Base-by-base conservation (phyloP, 2,329 filamentous ascomycete genomes). In the Botrytis pseudocinerea region DNA sequence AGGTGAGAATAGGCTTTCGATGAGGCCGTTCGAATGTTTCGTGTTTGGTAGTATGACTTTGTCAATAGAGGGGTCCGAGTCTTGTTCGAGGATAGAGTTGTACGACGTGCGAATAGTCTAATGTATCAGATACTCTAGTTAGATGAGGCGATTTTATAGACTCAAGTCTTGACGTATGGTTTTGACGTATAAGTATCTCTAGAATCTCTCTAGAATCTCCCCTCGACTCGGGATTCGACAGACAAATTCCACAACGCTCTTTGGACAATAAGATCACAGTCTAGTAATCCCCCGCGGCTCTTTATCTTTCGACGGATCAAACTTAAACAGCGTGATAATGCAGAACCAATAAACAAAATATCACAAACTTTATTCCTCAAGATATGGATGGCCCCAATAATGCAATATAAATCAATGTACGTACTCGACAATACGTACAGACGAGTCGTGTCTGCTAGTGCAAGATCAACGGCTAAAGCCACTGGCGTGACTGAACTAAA, bases 401-500 rank as follows among this genome's bases (percentile, higher is more conserved):
- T 12, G 8, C 51, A 57, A 57, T 57, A 57, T 28, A 57, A 28
- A 57, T 18, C 51, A 57, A 61, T 60, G 57, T 35, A 35, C 32
- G n/a, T 20, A 28, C 38, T 28, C 38, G 16, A 32, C 22, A 22
- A 64, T 12, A 64, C 42, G n/a, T 44, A 46, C 16, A 42, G 16
- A 42, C 25, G 61, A 42, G 38, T 18, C 38, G 35, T 8, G 22
- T 62, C 12, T 62, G 25, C 60, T 28, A 63, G 40, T 44, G 16
- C 38, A 14, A 32, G 61, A 63, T 64, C 61, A 32, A 44, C 61
- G 38, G 61, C 22, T 46, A n/a, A 62, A n/a, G 22, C 22, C 38
- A 62, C 60, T 62, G 60, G 60, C 60, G 60, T 42, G 60, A 62
- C 60, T 42, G 60, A n/a, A 18, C 51, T 61, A 61, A 40, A 32